These are phyloP conservation scores for Magnaporthiopsis rhizophila DNA, from an alignment of 2,329 filamentous ascomycete genomes.

Conservation along the genomic window DNA sequence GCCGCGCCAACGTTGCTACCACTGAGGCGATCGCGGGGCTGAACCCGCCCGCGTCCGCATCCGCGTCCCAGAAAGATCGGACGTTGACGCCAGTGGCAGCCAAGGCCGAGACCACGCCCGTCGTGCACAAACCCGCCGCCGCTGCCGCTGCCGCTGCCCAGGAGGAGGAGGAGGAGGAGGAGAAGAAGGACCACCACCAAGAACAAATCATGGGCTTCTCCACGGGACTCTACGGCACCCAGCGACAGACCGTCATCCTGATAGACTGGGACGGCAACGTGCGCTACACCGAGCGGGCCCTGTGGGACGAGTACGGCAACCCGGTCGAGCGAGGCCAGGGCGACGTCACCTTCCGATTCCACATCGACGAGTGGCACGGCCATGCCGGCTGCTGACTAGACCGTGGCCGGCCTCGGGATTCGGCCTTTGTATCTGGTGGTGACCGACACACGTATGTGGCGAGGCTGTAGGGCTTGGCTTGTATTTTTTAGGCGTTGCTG, in stretches of 20 bases:
- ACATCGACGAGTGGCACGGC: constrained; percentile 44
- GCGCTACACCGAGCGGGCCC: constrained; percentile 48
- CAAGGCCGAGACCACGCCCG: constrained; percentile 2
- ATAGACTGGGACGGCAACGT: constrained; percentile 57
- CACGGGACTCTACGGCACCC: constrained; percentile 56
- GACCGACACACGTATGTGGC: background rate
- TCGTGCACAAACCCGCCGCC: constrained; percentile 7
- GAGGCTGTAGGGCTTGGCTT: background rate
- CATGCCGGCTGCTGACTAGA: constrained; percentile 7
- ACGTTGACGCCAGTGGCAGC: background rate
- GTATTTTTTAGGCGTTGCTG: background rate
- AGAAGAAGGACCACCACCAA: constrained; percentile 13
- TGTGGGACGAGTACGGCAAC: constrained; percentile 52
- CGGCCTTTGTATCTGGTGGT: background rate
- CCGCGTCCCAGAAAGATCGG: too few relatives aligned
- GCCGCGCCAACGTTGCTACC: constrained; percentile 25
- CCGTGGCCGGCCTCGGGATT: background rate
- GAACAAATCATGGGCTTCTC: constrained; percentile 34
- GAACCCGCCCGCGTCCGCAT: too few relatives aligned
- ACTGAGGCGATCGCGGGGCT: constrained; percentile 16
- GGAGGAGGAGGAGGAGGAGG: too few relatives aligned
- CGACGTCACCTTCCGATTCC: constrained; percentile 48
- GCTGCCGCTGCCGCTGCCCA: too few relatives aligned
- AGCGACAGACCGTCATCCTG: constrained; percentile 54
- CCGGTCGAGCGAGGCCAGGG: constrained; percentile 43